phyloP scores from a whole-genome alignment of 805 yeast genomes.

The Komagataella kurtzmanii region DNA sequence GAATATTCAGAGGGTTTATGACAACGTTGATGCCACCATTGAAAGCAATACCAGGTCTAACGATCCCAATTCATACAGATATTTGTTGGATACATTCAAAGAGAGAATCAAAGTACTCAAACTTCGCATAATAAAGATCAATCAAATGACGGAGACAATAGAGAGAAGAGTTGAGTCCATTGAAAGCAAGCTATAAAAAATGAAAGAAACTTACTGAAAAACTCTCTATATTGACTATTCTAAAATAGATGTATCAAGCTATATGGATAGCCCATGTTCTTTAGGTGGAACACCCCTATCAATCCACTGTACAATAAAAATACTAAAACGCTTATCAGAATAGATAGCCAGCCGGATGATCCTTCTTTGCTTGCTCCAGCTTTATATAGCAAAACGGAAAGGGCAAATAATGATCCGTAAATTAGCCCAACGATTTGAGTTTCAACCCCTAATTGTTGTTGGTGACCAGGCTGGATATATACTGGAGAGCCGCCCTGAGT shows the following conservation, averaged over 20 bases:
- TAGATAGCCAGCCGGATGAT: conserved; percentile 31
- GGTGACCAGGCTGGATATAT: conserved; percentile 45
- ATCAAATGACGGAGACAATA: conserved; percentile 18
- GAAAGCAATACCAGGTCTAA: conserved; percentile 11
- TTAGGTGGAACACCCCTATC: conserved; percentile 52
- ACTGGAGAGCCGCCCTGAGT: conserved; percentile 21
- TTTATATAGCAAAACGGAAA: conserved; percentile 44
- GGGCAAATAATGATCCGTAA: conserved; percentile 55
- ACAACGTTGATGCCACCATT: conserved; percentile 9
- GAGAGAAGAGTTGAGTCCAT: conserved; percentile 21
- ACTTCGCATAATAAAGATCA: conserved; percentile 11
- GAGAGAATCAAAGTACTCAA: conserved; percentile 12
- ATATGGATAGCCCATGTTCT: conserved; percentile 71
- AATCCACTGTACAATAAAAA: conserved; percentile 51
- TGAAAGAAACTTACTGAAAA: neutral
- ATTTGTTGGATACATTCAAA: conserved; percentile 1
- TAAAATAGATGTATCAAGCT: conserved; percentile 26
- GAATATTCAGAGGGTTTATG: conserved; percentile 22
- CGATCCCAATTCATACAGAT: neutral
- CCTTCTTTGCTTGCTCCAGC: conserved; percentile 35
- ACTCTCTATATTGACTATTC: conserved; percentile 1
- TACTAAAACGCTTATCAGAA: conserved; percentile 27
- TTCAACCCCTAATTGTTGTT: conserved; percentile 73
- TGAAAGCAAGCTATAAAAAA: conserved; percentile 5
- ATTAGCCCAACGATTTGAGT: conserved; percentile 72